Evolutionary conservation across 768 basidiomycete species (phyloP).

Genomic region (Gloeostereum incarnatum): DNA sequence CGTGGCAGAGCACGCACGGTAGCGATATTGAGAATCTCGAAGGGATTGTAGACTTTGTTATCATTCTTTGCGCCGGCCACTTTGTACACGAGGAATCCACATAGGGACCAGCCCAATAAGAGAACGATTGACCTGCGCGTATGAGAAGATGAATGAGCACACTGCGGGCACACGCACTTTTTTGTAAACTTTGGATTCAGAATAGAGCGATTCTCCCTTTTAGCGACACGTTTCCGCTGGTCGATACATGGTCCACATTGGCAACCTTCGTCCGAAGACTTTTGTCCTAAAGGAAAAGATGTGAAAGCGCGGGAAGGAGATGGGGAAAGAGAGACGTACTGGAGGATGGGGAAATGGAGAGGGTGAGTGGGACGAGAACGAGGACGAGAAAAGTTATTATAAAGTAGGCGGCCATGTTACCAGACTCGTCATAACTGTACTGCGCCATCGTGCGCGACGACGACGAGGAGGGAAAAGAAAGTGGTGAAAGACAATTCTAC

Average conservation of each 20-base stretch:
- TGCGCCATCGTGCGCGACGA: conserved; percentile 47
- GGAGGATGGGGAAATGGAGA: conserved; percentile 39
- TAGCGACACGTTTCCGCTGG: conserved; percentile 36
- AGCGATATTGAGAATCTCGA: conserved; percentile 80
- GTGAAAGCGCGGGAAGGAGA: conserved; percentile 3
- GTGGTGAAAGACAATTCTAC: too few species aligned
- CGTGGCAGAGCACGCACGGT: conserved; percentile 33
- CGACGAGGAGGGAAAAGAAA: conserved; percentile 4
- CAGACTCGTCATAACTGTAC: conserved; percentile 81
- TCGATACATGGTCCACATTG: conserved; percentile 53
- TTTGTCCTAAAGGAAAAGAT: conserved; percentile 20
- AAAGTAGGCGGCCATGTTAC: conserved; percentile 86
- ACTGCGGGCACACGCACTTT: conserved; percentile 29
- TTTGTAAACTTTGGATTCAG: conserved; percentile 38
- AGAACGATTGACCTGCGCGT: neutral
- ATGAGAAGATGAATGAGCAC: conserved; percentile 1
- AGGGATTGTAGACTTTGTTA: conserved; percentile 83
- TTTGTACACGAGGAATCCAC: conserved; percentile 61
- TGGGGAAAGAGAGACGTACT: conserved; percentile 26
- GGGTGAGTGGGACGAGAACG: conserved; percentile 70
- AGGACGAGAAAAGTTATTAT: conserved; percentile 83
- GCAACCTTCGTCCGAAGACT: conserved; percentile 36
- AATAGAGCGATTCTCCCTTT: conserved; percentile 33
- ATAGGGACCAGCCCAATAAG: conserved; percentile 58
- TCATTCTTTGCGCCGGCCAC: conserved; percentile 49